A percentile compares a stretch with the other conserved stretches of the same genome.
Conservation (phyloP, 108 stramenopile species). For the Nannochloropsis oceanica region DNA sequence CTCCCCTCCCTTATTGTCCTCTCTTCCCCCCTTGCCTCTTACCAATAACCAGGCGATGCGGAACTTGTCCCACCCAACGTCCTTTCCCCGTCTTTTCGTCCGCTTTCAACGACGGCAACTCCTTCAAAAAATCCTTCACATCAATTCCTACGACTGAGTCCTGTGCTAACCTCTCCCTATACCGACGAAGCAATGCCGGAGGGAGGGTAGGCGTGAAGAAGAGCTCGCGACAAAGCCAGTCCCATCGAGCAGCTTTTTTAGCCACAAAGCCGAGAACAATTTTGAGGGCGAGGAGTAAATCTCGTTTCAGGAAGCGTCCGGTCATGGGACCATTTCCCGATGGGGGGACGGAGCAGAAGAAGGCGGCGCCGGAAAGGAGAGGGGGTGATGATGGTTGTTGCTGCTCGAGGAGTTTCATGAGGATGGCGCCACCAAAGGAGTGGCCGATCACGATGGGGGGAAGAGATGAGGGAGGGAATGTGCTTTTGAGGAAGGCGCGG, state of each 20-base stretch:
- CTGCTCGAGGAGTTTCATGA: constrained; percentile 26
- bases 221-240: constrained; percentile 29
- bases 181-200: background rate
- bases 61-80: background rate
- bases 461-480: background rate
- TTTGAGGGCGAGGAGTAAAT: constrained; percentile 6
- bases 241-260: constrained; percentile 30
- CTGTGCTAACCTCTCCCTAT: background rate
- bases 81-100: background rate
- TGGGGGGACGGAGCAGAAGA: constrained; percentile 34
- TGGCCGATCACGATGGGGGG: background rate
- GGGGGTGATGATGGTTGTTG: background rate
- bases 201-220: constrained; percentile 20
- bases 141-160: background rate
- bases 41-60: background rate
- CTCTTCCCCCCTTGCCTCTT: background rate
- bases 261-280: constrained; percentile 30
- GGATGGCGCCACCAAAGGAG: constrained; percentile 23
- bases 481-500: background rate
- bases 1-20: background rate
- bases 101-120: background rate
- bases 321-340: constrained; percentile 35
- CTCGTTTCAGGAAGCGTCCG: constrained; percentile 21
- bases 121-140: background rate
- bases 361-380: constrained; percentile 4